Base-by-base conservation (phyloP, 495 filamentous ascomycete genomes). In the Penicillium pulvis region DNA sequence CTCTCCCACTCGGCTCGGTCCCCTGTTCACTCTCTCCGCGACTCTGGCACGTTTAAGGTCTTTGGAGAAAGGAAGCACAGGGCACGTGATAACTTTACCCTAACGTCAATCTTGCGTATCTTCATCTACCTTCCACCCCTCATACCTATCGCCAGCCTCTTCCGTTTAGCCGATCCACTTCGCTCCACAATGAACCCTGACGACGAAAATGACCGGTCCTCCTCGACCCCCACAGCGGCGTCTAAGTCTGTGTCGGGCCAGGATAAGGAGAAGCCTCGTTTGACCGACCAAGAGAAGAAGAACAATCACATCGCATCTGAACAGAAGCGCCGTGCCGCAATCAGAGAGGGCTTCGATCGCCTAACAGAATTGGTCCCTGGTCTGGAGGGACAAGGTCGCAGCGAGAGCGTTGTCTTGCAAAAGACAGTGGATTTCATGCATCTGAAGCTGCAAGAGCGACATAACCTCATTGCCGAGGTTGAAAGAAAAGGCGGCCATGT, bases 271-370 rank as follows among this genome's bases (percentile, higher is more conserved):
- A 87, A 86, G 62, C 89, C 89, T n/a, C 85, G 91, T 19, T 79
- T 96, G 55, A 91, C 88, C 4, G 90, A 93, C 54, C 83, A 89
- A 58, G 88, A 96, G 70, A 96, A 94, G 79, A 95, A 94, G 74
- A 85, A 85, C 59, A 97, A 96, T 63, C 92, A 96, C 67, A 94
- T 96, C 62, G 85, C 84, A 9, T 92, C 89, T 1, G 93, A 97
- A 71, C 89, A 95, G 70, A 96, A 96, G 73, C 88, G 93, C 12
- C 87, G 93, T 31, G 83, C 89, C 62, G 88, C 88, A 4, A 96
- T 97, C 58, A 84, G 93, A 30, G 85, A 89, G 31, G 90, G 88
- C n/a, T 96, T 94, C 62, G 92, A 97, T 72, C 80, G 85, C 19
- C 79, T 97, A 2, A 88, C 89, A n/a, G 82, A 86, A 45, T 79